phyloP scores from a whole-genome alignment of 1,284 basidiomycete species.

The Pseudozyma sp. region DNA sequence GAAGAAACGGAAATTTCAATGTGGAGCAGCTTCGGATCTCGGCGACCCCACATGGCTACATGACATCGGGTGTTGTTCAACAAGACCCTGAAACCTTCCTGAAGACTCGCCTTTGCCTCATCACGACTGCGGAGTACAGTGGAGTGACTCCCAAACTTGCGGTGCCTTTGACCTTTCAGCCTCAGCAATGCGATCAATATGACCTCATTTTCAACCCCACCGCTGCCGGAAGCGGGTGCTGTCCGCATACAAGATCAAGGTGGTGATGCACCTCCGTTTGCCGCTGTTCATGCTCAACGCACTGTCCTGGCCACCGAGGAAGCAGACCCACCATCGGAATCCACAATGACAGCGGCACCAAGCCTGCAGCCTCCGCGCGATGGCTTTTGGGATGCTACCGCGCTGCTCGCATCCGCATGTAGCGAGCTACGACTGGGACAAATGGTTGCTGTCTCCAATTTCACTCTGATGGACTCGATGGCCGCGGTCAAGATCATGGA shows the following conservation, averaged over 20 bases:
- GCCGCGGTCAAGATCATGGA: constrained; percentile 90
- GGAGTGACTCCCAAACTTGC: too few relatives aligned
- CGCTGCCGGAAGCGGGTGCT: not conserved
- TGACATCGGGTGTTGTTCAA: not conserved
- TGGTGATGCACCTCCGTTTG: too few relatives aligned
- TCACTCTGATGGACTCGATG: constrained; percentile 86
- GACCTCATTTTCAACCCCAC: not conserved
- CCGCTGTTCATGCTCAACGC: too few relatives aligned
- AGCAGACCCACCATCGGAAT: not conserved
- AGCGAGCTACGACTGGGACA: constrained; percentile 71
- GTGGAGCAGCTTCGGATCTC: constrained; percentile 26
- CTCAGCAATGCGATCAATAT: not conserved
- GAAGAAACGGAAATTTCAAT: constrained; percentile 7
- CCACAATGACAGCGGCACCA: not conserved
- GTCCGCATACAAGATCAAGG: too few relatives aligned
- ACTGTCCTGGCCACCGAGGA: not conserved
- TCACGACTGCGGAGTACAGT: too few relatives aligned
- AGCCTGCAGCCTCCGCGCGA: not conserved
- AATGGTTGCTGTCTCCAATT: constrained; percentile 78
- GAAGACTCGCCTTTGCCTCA: not conserved
- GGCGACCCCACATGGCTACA: not conserved
- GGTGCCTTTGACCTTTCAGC: too few relatives aligned
- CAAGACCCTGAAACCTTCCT: not conserved
- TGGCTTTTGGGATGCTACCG: constrained; percentile 33
- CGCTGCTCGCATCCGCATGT: constrained; percentile 32